Conservation (phyloP, 2,329 filamentous ascomycete genomes). For the Mycosphaerella sp. region DNA sequence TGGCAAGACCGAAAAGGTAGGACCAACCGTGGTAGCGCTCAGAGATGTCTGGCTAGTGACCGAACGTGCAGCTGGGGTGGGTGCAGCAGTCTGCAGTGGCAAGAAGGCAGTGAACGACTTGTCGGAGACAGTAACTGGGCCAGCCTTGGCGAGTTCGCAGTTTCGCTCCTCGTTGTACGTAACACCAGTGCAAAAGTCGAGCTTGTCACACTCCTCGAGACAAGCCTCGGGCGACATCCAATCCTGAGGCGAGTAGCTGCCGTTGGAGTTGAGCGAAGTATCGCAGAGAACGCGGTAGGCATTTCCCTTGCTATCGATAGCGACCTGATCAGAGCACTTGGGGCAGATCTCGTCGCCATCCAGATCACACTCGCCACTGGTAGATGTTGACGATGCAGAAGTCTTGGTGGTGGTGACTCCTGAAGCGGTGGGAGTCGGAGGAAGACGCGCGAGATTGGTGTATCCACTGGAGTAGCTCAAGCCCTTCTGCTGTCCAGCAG, state of each 20-base stretch:
- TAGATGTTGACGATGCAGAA: slow-evolving; percentile 1
- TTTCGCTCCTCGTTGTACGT: slow-evolving; percentile 22
- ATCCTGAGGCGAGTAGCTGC: slow-evolving; percentile 21
- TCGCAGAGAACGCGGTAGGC: slow-evolving; percentile 20
- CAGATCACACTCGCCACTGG: slow-evolving; percentile 12
- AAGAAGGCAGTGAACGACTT: slow-evolving; percentile 25
- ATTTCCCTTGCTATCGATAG: slow-evolving; percentile 12
- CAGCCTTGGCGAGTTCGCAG: slow-evolving; percentile 25
- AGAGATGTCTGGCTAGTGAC: slow-evolving; percentile 4
- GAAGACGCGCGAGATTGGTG: slow-evolving; percentile 14
- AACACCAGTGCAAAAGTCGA: slow-evolving; percentile 22
- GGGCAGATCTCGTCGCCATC: slow-evolving; percentile 22
- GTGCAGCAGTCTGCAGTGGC: slow-evolving; percentile 16
- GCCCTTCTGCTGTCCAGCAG: slow-evolving; percentile 15
- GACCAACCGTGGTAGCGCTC: slow-evolving; percentile 2
- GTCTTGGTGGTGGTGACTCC: slow-evolving; percentile 6
- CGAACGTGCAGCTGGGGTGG: neutral
- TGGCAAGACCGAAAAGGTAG: slow-evolving; percentile 18
- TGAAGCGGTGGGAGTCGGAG: slow-evolving; percentile 4
- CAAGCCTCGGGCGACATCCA: slow-evolving; percentile 19
- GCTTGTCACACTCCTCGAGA: slow-evolving; percentile 20
- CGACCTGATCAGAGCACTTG: slow-evolving; percentile 18
- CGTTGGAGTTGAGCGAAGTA: slow-evolving; percentile 13
- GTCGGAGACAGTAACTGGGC: slow-evolving; percentile 8
- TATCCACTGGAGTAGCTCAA: slow-evolving; percentile 10